Evolutionary conservation across 1,284 basidiomycete genomes (phyloP).

Genomic region (Ganoderma meredithae): DNA sequence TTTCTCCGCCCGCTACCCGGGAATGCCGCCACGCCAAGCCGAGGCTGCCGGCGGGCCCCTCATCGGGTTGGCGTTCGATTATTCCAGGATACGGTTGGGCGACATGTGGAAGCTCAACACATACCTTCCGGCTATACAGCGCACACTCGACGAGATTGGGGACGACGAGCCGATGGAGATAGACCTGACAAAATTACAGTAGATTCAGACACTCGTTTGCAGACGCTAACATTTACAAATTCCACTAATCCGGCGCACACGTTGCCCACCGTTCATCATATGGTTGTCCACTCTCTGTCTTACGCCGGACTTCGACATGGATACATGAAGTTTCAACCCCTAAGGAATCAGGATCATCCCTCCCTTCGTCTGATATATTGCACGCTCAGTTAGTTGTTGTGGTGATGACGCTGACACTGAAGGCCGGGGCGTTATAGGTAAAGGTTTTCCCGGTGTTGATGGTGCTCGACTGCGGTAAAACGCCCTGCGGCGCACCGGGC

Average conservation of each 20-base stretch:
- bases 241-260: constrained; percentile 18
- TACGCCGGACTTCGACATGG: background rate
- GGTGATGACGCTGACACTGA: constrained; percentile 65
- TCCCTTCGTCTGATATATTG: background rate
- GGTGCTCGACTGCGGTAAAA: constrained; percentile 53
- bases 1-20: constrained; percentile 95
- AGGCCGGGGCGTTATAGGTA: constrained; percentile 62
- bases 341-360: background rate
- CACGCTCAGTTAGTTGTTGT: constrained; percentile 35
- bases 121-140: constrained; percentile 78
- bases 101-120: constrained; percentile 84
- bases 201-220: background rate
- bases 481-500: constrained; percentile 53
- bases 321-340: constrained; percentile 4
- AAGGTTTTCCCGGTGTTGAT: constrained; percentile 58
- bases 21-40: constrained; percentile 62
- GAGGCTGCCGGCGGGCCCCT: constrained; percentile 36
- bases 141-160: constrained; percentile 69
- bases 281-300: background rate
- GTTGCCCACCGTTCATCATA: constrained; percentile 12
- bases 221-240: constrained; percentile 9
- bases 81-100: constrained; percentile 73
- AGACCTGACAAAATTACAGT: constrained; percentile 31
- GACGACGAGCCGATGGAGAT: constrained; percentile 39
- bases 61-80: constrained; percentile 86